phyloP scores from a whole-genome alignment of 441 rosid genomes.

The Manihot esculenta region DNA sequence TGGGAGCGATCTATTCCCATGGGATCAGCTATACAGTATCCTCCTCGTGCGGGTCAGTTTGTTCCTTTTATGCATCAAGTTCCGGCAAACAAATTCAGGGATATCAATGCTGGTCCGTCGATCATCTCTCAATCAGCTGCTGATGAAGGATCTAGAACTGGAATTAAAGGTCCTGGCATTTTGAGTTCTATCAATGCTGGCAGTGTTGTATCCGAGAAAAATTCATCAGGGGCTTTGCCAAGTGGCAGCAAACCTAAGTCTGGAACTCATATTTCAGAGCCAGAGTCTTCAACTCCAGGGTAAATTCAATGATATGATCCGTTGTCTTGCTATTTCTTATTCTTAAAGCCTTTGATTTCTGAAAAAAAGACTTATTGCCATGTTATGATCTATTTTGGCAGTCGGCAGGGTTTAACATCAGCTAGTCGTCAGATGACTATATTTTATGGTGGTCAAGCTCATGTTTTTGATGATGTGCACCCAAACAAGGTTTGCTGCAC shows the following conservation, averaged over 20 bases:
- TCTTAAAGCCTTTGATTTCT: neutral
- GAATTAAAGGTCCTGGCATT: slow-evolving; percentile 73
- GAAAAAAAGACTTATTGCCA: slow-evolving; percentile 1
- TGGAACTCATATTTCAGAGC: slow-evolving; percentile 39
- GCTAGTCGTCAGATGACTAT: slow-evolving; percentile 85
- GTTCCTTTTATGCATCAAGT: slow-evolving; percentile 55
- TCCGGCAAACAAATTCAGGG: slow-evolving; percentile 63
- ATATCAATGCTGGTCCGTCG: slow-evolving; percentile 50
- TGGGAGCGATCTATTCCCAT: slow-evolving; percentile 48
- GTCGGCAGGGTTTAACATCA: slow-evolving; percentile 54
- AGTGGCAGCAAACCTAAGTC: slow-evolving; percentile 46
- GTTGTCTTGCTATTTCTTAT: slow-evolving; percentile 9
- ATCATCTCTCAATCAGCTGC: slow-evolving; percentile 75
- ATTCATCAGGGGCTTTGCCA: slow-evolving; percentile 35
- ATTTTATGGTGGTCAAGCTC: slow-evolving; percentile 98
- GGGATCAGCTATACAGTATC: slow-evolving; percentile 43
- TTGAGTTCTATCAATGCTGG: slow-evolving; percentile 46
- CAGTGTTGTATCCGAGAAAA: slow-evolving; percentile 40
- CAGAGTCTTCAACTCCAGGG: slow-evolving; percentile 67
- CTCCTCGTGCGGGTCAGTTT: slow-evolving; percentile 48
- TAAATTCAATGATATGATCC: slow-evolving; percentile 29
- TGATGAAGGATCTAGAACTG: slow-evolving; percentile 98
- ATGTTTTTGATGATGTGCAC: slow-evolving; percentile 95
- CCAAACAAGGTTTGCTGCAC: slow-evolving; percentile 63
- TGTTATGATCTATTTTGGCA: slow-evolving; percentile 26